Percentiles rank a stretch among this genome's conserved stretches.
Evolutionary conservation across 192 early-diverging fungal genomes (phyloP).

Genomic region (Mortierella claussenii): DNA sequence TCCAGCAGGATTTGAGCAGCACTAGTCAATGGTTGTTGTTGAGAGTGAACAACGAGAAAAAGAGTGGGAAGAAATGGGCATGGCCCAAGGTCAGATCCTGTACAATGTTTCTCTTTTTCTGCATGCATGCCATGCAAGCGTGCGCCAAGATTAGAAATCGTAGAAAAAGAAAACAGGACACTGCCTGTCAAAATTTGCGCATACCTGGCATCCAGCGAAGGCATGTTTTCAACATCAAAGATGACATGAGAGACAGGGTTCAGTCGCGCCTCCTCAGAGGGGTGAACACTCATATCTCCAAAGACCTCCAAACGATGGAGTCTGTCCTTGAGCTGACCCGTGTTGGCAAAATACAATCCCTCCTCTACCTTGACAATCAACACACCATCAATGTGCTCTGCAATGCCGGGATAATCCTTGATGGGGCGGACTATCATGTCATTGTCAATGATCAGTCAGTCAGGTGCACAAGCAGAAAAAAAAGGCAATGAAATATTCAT

Average conservation of each 20-base stretch:
- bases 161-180: background rate
- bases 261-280: conserved; percentile 88
- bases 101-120: too few relatives aligned
- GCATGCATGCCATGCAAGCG: too few relatives aligned
- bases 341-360: conserved; percentile 96
- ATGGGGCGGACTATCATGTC: conserved; percentile 86
- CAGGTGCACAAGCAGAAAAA: conserved; percentile 47
- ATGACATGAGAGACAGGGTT: conserved; percentile 81
- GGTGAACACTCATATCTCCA: conserved; percentile 95
- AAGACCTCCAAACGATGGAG: conserved; percentile 93
- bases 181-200: too few relatives aligned
- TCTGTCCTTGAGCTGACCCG: conserved; percentile 95
- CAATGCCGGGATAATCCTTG: conserved; percentile 64
- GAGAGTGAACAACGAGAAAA: background rate
- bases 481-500: conserved; percentile 41
- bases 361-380: conserved; percentile 94
- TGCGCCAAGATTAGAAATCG: too few relatives aligned
- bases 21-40: conserved; percentile 15
- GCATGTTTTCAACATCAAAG: conserved; percentile 93
- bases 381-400: conserved; percentile 85
- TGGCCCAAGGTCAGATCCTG: too few relatives aligned
- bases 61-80: background rate
- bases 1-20: conserved; percentile 82
- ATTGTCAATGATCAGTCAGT: too few relatives aligned
- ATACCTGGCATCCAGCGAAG: conserved; percentile 79